These are phyloP conservation scores for Ascochyta fabae DNA, from an alignment of 2,329 filamentous ascomycete species.

Conservation along the genomic window DNA sequence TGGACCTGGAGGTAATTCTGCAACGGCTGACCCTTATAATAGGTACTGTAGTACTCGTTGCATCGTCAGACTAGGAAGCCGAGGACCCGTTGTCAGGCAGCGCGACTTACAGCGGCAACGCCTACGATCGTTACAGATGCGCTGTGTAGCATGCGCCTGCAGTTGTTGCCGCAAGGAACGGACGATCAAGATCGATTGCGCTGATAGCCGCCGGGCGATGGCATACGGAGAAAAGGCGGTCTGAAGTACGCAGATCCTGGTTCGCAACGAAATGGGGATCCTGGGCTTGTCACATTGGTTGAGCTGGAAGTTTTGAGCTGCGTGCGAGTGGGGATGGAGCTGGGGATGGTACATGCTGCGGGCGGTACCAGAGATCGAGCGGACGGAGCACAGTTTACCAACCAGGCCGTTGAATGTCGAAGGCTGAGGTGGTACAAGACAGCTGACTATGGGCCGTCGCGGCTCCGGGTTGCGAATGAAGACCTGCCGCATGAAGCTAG, in stretches of 20 bases:
- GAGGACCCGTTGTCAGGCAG: neutral
- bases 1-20: neutral
- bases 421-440: constrained; percentile 1
- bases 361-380: constrained; percentile 9
- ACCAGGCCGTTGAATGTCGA: neutral
- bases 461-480: constrained; percentile 7
- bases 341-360: neutral
- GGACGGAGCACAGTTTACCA: neutral
- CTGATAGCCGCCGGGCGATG: constrained; percentile 9
- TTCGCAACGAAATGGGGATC: neutral
- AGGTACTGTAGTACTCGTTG: neutral
- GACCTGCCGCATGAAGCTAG: constrained; percentile 9
- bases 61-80: neutral
- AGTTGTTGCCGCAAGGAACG: constrained; percentile 9
- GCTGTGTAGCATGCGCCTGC: constrained; percentile 3
- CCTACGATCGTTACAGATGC: neutral
- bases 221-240: constrained; percentile 9
- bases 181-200: constrained; percentile 9
- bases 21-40: neutral
- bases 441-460: neutral
- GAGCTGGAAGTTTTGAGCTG: constrained; percentile 5
- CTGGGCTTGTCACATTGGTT: constrained; percentile 7
- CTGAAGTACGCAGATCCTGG: constrained; percentile 9
- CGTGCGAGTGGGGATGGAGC: constrained; percentile 1
- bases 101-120: neutral